These are phyloP conservation scores for Pythium phragmiticola DNA, from an alignment of 352 stramenopile species.

Conservation along the genomic window DNA sequence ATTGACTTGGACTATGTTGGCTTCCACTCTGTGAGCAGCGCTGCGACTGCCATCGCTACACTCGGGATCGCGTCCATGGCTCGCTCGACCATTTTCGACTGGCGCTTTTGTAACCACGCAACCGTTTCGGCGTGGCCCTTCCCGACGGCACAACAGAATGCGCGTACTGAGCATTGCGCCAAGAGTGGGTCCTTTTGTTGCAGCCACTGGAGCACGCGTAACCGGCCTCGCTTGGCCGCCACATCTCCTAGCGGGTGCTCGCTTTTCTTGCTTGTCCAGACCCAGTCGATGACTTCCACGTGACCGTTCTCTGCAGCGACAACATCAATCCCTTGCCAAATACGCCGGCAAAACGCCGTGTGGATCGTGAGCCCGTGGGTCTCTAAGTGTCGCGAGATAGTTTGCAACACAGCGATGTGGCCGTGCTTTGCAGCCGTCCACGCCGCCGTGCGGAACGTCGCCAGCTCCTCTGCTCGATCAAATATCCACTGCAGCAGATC, in stretches of 20 bases:
- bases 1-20: neutral
- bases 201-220: conserved; percentile 14
- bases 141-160: conserved; percentile 2
- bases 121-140: conserved; percentile 5
- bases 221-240: conserved; percentile 1
- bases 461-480: conserved; percentile 4
- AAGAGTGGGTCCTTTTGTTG: neutral
- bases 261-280: neutral
- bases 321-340: neutral
- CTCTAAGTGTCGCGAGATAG: neutral
- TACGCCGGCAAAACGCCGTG: neutral
- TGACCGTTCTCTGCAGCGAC: conserved; percentile 7
- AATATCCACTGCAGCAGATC: conserved; percentile 17
- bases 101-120: neutral
- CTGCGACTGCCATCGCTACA: neutral
- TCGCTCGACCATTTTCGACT: neutral
- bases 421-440: conserved; percentile 15
- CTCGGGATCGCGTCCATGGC: neutral
- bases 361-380: neutral
- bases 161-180: conserved; percentile 1
- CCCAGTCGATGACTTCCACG: conserved; percentile 14
- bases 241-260: neutral
- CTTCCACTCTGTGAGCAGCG: conserved; percentile 7
- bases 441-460: conserved; percentile 16
- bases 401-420: conserved; percentile 11